Conservation (phyloP, 2,329 filamentous ascomycete genomes). For the Ophiosphaerella korrae region DNA sequence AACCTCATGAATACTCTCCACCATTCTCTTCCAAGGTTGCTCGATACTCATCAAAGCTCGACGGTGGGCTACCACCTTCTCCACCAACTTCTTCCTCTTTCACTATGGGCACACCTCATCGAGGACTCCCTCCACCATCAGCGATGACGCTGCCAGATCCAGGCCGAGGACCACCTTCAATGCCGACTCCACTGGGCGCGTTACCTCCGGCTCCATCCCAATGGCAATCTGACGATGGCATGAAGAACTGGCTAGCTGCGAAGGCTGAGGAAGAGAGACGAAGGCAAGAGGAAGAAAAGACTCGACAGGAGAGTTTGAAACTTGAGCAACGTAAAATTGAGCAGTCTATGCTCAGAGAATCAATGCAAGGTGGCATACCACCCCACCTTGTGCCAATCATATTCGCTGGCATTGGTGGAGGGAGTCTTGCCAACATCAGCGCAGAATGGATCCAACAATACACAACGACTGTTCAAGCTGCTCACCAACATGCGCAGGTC, state of each 20-base stretch:
- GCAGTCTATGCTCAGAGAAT: conserved; percentile 58
- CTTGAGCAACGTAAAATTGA: conserved; percentile 60
- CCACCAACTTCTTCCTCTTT: conserved; percentile 50
- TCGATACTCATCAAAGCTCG: conserved; percentile 48
- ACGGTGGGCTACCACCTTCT: conserved; percentile 47
- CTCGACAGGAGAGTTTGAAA: conserved; percentile 55
- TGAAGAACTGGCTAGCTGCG: conserved; percentile 57
- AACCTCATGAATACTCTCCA: conserved; percentile 57
- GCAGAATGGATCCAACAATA: conserved; percentile 59
- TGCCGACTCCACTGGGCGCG: conserved; percentile 45
- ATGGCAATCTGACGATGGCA: conserved; percentile 59
- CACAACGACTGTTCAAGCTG: conserved; percentile 51
- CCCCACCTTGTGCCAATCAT: conserved; percentile 59
- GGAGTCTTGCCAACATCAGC: conserved; percentile 54
- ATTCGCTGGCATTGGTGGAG: conserved; percentile 58
- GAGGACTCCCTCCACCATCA: conserved; percentile 59
- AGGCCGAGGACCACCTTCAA: conserved; percentile 43
- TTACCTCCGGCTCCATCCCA: conserved; percentile 53
- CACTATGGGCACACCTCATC: conserved; percentile 58
- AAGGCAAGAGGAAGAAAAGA: conserved; percentile 60
- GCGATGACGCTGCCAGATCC: conserved; percentile 59
- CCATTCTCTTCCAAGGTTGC: conserved; percentile 46
- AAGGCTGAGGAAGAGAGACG: conserved; percentile 60
- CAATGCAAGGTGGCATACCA: conserved; percentile 57
- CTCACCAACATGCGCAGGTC: conserved; percentile 51